Evolutionary conservation across 2,329 filamentous ascomycete species (phyloP).

Genomic region (Colletotrichum sp.): DNA sequence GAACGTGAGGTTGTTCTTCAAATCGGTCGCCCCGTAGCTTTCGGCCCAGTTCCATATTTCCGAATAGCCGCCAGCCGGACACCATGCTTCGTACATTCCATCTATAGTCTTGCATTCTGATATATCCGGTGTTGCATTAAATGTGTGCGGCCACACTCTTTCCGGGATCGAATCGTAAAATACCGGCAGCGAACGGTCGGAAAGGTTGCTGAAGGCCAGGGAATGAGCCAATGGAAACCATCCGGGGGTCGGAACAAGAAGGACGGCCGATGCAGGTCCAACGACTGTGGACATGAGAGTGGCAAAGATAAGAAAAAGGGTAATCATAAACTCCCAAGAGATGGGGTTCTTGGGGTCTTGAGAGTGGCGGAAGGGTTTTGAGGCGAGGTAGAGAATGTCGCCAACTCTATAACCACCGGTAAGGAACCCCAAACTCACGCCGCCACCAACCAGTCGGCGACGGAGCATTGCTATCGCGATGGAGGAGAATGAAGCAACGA

Average conservation of each 20-base stretch:
- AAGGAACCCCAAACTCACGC: slow-evolving; percentile 7
- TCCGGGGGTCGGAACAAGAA: slow-evolving; percentile 6
- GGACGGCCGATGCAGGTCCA: slow-evolving; percentile 12
- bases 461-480: slow-evolving; percentile 1
- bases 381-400: slow-evolving; percentile 7
- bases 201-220: not conserved
- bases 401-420: slow-evolving; percentile 13
- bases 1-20: not conserved
- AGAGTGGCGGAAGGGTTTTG: not conserved
- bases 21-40: not conserved
- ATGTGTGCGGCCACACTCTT: not conserved
- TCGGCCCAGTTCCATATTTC: slow-evolving; percentile 1
- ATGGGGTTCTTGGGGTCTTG: not conserved
- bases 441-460: not conserved
- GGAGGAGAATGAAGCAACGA: slow-evolving; percentile 6
- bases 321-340: not conserved
- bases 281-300: slow-evolving; percentile 10
- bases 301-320: not conserved
- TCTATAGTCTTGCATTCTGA: not conserved
- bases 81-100: not conserved
- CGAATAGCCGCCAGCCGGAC: not conserved
- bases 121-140: not conserved
- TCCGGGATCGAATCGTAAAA: not conserved
- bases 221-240: not conserved
- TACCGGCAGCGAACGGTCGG: not conserved